Evolutionary conservation across 495 filamentous ascomycete species (phyloP), one percentile per base, ranked within the genome.

Genomic region (Neurospora sp.): DNA sequence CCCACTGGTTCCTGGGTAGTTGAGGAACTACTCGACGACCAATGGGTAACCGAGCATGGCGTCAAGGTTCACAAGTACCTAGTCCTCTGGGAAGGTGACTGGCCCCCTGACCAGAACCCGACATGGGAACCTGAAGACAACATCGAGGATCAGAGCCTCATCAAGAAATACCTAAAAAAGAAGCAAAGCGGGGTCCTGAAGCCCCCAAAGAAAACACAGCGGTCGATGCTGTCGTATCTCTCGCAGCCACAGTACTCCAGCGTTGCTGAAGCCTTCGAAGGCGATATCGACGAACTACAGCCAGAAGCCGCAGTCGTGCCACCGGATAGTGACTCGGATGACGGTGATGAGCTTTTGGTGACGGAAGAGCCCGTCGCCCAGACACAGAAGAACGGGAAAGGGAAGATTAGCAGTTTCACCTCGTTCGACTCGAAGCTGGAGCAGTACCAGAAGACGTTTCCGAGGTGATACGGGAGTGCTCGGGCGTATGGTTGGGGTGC

Each of bases 101-200:
- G 85, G 85, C 85, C 85, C 1, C 73, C 77, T 2, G 80, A 81
- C 12, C 81, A 85, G 59, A 84, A 86, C 69, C 83, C 83, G 0
- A 84, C 83, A 0, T 87, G 85, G 85, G 84, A 86, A 74, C 84
- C 84, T 0, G 81, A 79, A 44, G 79, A 78, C 4, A 84, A 85
- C 42, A 82, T 87, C 16, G 70, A 74, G 7, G 66, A 81, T 16
- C 71, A 77, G 1, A 35, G 54, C 0, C 70, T 84, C 4, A 76
- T 86, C 39, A 70, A 71, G 39, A 54, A 44, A 20, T 86, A 84
- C 73, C 66, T 79, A 11, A 76, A 81, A 20, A 75, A 75, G 48
- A 82, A 81, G 66, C 66, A 73, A 16, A 72, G 73, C 0, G 76
- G 77, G 7, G 35, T 71, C 7, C 35, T 77, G 23, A 77, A 78